Percentiles rank a stretch among this genome's conserved stretches.
Evolutionary conservation across 768 basidiomycete genomes (phyloP).

Genomic region (Pisolithus sp.): DNA sequence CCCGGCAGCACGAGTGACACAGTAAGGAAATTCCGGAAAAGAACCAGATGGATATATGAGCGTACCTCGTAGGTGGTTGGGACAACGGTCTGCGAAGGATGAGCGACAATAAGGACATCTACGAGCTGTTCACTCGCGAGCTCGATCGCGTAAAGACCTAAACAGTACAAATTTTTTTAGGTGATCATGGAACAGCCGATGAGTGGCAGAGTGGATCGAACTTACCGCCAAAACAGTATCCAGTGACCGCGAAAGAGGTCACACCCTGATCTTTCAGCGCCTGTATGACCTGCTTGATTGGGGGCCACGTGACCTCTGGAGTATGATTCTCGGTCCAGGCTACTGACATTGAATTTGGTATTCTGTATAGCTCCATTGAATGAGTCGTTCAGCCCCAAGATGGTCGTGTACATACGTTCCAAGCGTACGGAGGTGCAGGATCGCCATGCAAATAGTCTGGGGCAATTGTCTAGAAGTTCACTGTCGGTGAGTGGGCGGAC

Average conservation of each 20-base stretch:
- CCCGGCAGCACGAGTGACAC: not conserved
- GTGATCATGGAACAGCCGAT: not conserved
- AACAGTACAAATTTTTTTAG: not conserved
- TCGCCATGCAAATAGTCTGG: conserved; percentile 28
- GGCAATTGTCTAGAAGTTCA: conserved; percentile 9
- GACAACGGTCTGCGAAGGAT: conserved; percentile 40
- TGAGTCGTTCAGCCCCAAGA: not conserved
- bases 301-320: conserved; percentile 25
- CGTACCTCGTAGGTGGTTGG: conserved; percentile 34
- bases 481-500: not conserved
- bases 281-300: conserved; percentile 32
- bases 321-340: conserved; percentile 32
- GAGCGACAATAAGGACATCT: conserved; percentile 35
- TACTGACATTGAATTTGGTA: conserved; percentile 15
- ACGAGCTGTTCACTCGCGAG: conserved; percentile 37
- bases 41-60: not conserved
- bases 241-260: conserved; percentile 32
- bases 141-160: conserved; percentile 37
- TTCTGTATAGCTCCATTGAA: not conserved
- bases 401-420: conserved; percentile 4
- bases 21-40: not conserved
- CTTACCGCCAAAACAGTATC: conserved; percentile 37
- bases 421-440: conserved; percentile 11
- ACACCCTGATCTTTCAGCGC: conserved; percentile 35
- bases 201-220: not conserved